Percentiles rank a stretch among this genome's conserved stretches.
These are phyloP conservation scores for Sporothrix mexicana DNA, from an alignment of 2,329 filamentous ascomycete genomes.

Conservation along the genomic window DNA sequence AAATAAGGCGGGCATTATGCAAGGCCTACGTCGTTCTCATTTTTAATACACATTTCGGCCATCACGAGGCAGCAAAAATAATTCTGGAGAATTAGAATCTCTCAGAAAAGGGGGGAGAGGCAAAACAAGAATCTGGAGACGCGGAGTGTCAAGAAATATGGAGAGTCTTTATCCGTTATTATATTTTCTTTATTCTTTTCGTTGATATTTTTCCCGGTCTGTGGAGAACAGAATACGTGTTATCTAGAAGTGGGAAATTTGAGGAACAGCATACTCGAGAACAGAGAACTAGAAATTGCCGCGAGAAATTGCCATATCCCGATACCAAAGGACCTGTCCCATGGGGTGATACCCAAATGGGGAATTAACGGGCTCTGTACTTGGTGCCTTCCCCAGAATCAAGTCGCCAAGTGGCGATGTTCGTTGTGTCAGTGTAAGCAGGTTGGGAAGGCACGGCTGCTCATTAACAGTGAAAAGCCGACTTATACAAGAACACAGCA, in stretches of 20 bases:
- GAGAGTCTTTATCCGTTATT: not conserved
- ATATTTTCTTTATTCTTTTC: too few species aligned
- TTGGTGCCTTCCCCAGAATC: not conserved
- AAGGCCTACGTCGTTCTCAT: not conserved
- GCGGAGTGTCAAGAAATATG: conserved; percentile 3
- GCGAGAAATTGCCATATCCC: not conserved
- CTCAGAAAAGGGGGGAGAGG: not conserved
- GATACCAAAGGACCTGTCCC: not conserved
- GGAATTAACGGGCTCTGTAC: not conserved
- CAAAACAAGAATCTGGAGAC: not conserved
- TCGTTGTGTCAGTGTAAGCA: not conserved
- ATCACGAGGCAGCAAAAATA: conserved; percentile 24
- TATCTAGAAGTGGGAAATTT: not conserved
- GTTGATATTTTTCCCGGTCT: not conserved
- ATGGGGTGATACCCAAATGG: not conserved
- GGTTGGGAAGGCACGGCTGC: not conserved
- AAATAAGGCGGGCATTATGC: conserved; percentile 16
- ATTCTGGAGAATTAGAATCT: not conserved
- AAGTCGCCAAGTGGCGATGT: not conserved
- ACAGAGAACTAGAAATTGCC: not conserved
- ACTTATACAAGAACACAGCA: not conserved
- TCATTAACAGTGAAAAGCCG: not conserved
- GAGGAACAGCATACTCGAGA: not conserved
- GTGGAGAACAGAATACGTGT: not conserved
- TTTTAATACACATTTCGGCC: not conserved